Evolutionary conservation across 441 rosid genomes (phyloP).

Genomic region (Populus hybrid): DNA sequence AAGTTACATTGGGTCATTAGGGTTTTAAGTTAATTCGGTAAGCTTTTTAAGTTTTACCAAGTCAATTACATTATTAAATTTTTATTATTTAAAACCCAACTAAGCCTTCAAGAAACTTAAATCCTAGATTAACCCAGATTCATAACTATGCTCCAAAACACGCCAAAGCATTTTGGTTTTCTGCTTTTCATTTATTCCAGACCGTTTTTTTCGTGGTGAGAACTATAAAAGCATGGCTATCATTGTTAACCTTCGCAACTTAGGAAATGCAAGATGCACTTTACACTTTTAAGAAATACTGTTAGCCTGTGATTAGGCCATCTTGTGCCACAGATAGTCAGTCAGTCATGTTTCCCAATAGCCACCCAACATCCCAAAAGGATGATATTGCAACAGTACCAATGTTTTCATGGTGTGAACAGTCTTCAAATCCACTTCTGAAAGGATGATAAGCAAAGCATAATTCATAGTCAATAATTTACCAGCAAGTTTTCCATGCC

Average conservation of each 20-base stretch:
- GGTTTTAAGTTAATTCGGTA: neutral
- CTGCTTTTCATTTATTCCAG: neutral
- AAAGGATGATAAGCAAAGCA: constrained; percentile 16
- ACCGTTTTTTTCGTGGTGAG: neutral
- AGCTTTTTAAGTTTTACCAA: rapidly evolving
- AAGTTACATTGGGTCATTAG: neutral
- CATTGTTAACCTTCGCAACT: neutral
- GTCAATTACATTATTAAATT: too few species aligned
- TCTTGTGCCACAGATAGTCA: too few species aligned
- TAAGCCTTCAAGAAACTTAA: rapidly evolving
- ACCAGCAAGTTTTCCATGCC: constrained; percentile 90
- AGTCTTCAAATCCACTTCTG: too few species aligned
- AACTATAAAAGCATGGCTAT: neutral
- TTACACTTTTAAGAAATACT: neutral
- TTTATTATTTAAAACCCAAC: too few species aligned
- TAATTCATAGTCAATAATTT: neutral
- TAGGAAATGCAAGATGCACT: neutral
- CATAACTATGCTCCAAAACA: neutral
- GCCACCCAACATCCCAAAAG: too few species aligned
- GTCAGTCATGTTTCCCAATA: neutral
- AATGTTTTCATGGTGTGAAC: too few species aligned
- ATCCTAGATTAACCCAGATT: neutral
- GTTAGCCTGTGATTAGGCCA: too few species aligned
- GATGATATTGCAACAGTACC: too few species aligned
- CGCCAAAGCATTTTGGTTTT: too few species aligned